Percentiles rank a stretch among this genome's conserved stretches.
Conservation (phyloP, 495 filamentous ascomycete species). For the Hypoxylon lenormandii region DNA sequence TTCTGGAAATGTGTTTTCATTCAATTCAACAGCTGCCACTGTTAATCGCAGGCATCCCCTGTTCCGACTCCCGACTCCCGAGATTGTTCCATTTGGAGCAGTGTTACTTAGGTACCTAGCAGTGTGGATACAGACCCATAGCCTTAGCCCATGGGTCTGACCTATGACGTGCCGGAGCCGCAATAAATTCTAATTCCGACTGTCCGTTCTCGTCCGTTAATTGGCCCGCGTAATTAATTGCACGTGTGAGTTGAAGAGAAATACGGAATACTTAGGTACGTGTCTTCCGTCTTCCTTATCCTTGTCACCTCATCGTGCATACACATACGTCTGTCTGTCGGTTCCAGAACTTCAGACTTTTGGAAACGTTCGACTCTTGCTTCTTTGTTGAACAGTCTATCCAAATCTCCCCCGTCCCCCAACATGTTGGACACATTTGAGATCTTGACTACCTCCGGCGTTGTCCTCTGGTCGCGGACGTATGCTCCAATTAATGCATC, state of each 20-base stretch:
- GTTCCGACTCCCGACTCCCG: constrained; percentile 1
- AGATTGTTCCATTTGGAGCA: constrained; percentile 6
- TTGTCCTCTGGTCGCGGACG: constrained; percentile 93
- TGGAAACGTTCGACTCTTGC: background rate
- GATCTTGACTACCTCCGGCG: constrained; percentile 92
- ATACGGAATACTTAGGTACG: background rate
- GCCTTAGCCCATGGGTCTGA: background rate
- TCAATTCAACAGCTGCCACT: background rate
- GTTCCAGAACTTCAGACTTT: constrained; percentile 12
- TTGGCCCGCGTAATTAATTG: constrained; percentile 26
- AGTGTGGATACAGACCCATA: background rate
- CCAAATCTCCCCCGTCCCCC: background rate
- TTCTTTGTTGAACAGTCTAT: background rate
- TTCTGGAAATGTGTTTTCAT: constrained; percentile 58
- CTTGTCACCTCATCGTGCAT: constrained; percentile 27
- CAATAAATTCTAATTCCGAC: constrained; percentile 36
- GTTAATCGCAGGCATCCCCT: too few relatives aligned
- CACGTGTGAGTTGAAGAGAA: background rate
- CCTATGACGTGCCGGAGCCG: constrained; percentile 41
- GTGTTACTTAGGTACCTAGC: background rate
- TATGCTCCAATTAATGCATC: constrained; percentile 82
- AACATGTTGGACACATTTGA: constrained; percentile 95
- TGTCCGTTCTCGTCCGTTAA: constrained; percentile 23
- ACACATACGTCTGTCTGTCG: background rate
- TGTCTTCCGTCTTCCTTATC: background rate